These are phyloP conservation scores for Paratrimastix pyriformis DNA, from an alignment of 78 protist species.

Conservation along the genomic window DNA sequence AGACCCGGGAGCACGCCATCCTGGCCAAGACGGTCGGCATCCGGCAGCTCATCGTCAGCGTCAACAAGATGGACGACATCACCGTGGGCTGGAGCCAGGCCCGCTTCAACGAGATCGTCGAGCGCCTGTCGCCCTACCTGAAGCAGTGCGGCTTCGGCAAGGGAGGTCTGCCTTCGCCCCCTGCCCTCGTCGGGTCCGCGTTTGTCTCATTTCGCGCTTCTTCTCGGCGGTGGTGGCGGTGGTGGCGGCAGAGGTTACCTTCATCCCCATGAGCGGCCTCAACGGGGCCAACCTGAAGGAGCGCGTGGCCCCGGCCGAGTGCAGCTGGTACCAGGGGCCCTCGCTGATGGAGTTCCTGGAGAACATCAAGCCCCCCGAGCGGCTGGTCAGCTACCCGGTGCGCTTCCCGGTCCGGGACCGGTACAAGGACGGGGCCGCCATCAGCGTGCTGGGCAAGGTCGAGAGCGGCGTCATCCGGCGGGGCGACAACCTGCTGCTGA, in stretches of 20 bases:
- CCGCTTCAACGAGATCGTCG: constrained; percentile 23
- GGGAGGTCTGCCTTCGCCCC: too few relatives aligned
- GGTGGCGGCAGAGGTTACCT: constrained; percentile 11
- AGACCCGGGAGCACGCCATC: constrained; percentile 42
- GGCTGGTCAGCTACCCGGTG: constrained; percentile 2
- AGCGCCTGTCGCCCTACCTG: constrained; percentile 17
- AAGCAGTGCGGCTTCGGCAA: neutral
- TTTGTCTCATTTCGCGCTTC: too few relatives aligned
- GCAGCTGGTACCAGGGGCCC: constrained; percentile 32
- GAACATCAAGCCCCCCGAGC: constrained; percentile 21
- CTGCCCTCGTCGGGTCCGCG: too few relatives aligned
- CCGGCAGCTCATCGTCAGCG: constrained; percentile 2
- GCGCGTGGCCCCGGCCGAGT: neutral
- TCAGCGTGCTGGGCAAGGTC: constrained; percentile 5
- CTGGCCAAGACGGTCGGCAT: constrained; percentile 20
- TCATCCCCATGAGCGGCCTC: constrained; percentile 31
- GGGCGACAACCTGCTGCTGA: neutral
- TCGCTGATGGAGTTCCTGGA: constrained; percentile 20
- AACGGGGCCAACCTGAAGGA: constrained; percentile 9
- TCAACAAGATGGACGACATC: constrained; percentile 28
- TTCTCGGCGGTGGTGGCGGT: too few relatives aligned
- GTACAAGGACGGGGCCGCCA: constrained; percentile 1
- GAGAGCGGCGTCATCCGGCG: constrained; percentile 4
- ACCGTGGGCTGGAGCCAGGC: constrained; percentile 11
- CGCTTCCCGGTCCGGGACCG: constrained; percentile 20